These are phyloP conservation scores for Panicum virgatum DNA, from an alignment of 202 grass and related monocot species.

Conservation along the genomic window DNA sequence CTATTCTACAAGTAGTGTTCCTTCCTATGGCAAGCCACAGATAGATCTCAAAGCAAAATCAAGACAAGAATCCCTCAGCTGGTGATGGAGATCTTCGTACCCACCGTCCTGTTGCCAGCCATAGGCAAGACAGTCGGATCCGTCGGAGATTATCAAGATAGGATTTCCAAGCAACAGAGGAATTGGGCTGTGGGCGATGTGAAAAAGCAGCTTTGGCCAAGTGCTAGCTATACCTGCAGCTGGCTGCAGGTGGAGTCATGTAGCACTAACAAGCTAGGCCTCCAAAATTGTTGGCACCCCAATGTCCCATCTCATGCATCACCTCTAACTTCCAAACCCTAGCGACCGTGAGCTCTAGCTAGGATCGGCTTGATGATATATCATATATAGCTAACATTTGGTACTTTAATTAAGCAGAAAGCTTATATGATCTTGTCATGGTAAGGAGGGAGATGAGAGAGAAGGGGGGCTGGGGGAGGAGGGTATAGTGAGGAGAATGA, in stretches of 20 bases:
- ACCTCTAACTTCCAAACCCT: background rate
- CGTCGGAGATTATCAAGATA: conserved; percentile 4
- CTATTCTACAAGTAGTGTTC: conserved; percentile 27
- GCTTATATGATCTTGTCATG: background rate
- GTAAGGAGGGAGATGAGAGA: background rate
- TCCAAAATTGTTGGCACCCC: background rate
- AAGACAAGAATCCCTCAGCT: background rate
- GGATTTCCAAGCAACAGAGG: background rate
- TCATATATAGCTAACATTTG: background rate
- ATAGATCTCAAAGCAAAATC: background rate
- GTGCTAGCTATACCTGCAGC: background rate
- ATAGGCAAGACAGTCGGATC: conserved; percentile 28
- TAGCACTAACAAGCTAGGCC: conserved; percentile 35
- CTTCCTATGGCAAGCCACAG: background rate
- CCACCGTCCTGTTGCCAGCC: conserved; percentile 30
- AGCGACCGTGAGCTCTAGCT: background rate
- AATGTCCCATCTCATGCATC: background rate
- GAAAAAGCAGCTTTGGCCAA: conserved; percentile 25
- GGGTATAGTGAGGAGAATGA: conserved; percentile 47
- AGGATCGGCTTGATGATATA: too few relatives aligned
- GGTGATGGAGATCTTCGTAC: background rate
- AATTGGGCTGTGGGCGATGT: background rate
- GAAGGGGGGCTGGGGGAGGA: background rate
- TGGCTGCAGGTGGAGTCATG: conserved; percentile 41
- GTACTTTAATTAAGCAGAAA: background rate